Evolutionary conservation across 768 basidiomycete species (phyloP).

Genomic region (Agrocybe chaxingu): DNA sequence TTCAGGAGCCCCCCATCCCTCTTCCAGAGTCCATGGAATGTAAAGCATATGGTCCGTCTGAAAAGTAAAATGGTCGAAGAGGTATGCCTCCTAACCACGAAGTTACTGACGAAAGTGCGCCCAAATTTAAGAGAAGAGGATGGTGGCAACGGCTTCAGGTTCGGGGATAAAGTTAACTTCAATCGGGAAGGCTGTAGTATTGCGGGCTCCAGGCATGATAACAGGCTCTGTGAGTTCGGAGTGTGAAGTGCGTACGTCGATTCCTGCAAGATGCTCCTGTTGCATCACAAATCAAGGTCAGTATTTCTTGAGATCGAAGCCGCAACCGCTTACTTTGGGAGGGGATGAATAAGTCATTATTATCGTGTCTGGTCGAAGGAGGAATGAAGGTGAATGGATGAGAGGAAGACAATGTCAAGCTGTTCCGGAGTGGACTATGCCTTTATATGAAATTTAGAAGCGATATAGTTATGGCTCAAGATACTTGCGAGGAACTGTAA

Average conservation of each 20-base stretch:
- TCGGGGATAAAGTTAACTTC: constrained; percentile 41
- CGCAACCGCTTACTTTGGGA: too few species aligned
- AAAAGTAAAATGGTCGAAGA: neutral
- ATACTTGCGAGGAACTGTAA: too few species aligned
- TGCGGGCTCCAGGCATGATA: neutral
- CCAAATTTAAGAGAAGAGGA: constrained; percentile 77
- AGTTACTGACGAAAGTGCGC: constrained; percentile 66
- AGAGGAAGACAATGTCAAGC: too few species aligned
- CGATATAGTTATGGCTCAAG: too few species aligned
- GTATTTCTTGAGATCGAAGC: too few species aligned
- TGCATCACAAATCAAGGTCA: neutral
- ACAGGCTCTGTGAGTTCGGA: neutral
- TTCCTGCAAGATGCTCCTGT: constrained; percentile 23
- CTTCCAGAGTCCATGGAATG: constrained; percentile 64
- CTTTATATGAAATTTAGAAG: too few species aligned
- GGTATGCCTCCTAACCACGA: constrained; percentile 3
- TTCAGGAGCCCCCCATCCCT: constrained; percentile 81
- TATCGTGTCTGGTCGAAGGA: too few species aligned
- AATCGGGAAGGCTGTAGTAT: constrained; percentile 48
- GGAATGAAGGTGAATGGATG: too few species aligned
- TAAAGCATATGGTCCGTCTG: constrained; percentile 88
- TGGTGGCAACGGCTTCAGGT: constrained; percentile 61
- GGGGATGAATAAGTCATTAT: too few species aligned
- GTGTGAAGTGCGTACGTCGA: constrained; percentile 26
- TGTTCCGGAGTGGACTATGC: too few species aligned